Percentiles rank a stretch among this genome's conserved stretches.
These are phyloP conservation scores for Chalara sp. DNA, from an alignment of 2,329 filamentous ascomycete genomes.

Conservation along the genomic window DNA sequence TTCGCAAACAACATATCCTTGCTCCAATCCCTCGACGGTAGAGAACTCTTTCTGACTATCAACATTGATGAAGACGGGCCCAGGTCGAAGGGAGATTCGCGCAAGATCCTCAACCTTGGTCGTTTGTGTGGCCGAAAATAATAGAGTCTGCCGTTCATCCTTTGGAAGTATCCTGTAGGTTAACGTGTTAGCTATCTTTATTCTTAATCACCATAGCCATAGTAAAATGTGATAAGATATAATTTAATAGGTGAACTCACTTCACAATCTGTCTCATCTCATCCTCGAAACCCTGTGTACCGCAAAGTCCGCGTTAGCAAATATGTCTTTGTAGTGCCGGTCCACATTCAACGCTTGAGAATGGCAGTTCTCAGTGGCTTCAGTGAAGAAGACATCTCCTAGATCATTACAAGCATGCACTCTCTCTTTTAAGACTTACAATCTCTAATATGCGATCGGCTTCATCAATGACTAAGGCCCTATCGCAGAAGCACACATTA, in stretches of 20 bases:
- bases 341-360: too few species aligned
- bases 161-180: slow-evolving; percentile 62
- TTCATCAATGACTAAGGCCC: slow-evolving; percentile 86
- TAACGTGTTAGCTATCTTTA: too few species aligned
- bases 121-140: slow-evolving; percentile 98
- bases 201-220: too few species aligned
- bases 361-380: too few species aligned
- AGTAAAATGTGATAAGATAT: too few species aligned
- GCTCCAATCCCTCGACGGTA: slow-evolving; percentile 89
- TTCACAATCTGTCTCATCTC: slow-evolving; percentile 97
- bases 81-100: slow-evolving; percentile 82
- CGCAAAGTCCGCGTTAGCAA: too few species aligned
- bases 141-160: slow-evolving; percentile 84
- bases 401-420: too few species aligned
- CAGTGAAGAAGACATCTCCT: too few species aligned
- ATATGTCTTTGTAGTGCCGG: too few species aligned
- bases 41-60: slow-evolving; percentile 83
- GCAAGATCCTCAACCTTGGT: slow-evolving; percentile 98
- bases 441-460: slow-evolving; percentile 95
- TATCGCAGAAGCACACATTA: too few species aligned
- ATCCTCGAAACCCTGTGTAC: slow-evolving; percentile 69
- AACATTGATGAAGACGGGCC: slow-evolving; percentile 95
- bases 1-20: slow-evolving; percentile 92
- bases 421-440: slow-evolving; percentile 27
- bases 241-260: too few species aligned